Evolutionary conservation across 163 green algal species (phyloP), one percentile per base, ranked within the genome.

Genomic region (Chloromonas sp.): DNA sequence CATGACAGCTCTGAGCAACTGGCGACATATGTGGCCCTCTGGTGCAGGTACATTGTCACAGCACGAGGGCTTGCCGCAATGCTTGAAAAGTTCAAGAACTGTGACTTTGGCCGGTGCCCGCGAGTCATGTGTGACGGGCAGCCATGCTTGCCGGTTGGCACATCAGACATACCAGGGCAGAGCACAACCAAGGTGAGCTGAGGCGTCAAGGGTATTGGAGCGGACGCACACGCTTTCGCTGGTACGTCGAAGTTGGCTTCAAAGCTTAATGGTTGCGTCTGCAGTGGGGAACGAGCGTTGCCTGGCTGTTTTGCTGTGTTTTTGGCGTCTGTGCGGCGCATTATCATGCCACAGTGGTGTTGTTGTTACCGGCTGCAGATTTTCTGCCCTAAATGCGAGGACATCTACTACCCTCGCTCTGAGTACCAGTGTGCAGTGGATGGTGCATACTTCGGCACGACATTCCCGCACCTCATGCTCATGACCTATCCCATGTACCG

Each of bases 401-500:
- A 99, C 84, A 94, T 98, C 61, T 99, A 96, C 89, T 98, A 97
- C 91, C 97, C 97, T 62, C 91, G 95, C 14, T 96, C 91, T 60
- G 97, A 98, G 87, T 98, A 97, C 87, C 93, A 98, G 86, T 93
- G 90, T 84, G 94, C 95, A 80, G 94, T 99, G 15, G 97, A 99
- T 89, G 97, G 97, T 5, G 97, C 97, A 0, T 99, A 98, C 90
- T 99, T 99, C 89, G 97, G 97, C 36, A 99, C 97, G 1, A 99
- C 97, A 58, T 98, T 99, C 88, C 95, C 97, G 0, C 97, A 99
- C 90, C 91, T 99, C 62, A 94, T 99, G 85, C 89, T 99, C 58
- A 97, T 99, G 94, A 98, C 97, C 1, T 99, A 98, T 89, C 95
- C 95, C 13, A 88, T 91, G 83, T 91, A 98, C 90, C 82, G 95